Percentiles rank a stretch among this genome's conserved stretches.
phyloP scores from a whole-genome alignment of 306 rosid species.

The Arachis stenosperma region DNA sequence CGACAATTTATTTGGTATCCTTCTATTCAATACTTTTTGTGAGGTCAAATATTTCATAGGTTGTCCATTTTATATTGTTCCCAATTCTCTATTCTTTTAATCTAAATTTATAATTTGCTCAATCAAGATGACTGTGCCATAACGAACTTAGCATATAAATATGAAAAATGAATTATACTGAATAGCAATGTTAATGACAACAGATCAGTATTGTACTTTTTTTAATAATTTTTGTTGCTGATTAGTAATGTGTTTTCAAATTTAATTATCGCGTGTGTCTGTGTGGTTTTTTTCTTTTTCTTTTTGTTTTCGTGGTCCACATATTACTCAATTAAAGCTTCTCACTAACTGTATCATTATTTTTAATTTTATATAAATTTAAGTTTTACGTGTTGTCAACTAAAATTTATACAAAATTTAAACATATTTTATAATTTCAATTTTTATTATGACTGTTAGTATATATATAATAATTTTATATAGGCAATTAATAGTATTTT shows the following conservation, averaged over 20 bases:
- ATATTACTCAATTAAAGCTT: not conserved
- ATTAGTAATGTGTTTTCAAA: not conserved
- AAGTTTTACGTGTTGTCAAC: too few relatives aligned
- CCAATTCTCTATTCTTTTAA: not conserved
- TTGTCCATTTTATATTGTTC: conserved; percentile 17
- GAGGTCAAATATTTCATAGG: conserved; percentile 29
- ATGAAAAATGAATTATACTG: not conserved
- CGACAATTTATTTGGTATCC: conserved; percentile 50
- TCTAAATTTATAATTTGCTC: conserved; percentile 9
- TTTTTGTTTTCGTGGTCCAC: not conserved
- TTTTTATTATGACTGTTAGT: too few relatives aligned
- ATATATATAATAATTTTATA: too few relatives aligned
- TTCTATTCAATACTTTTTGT: conserved; percentile 32
- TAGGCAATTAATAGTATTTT: too few relatives aligned
- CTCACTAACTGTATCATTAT: not conserved
- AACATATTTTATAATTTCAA: too few relatives aligned
- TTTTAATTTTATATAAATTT: too few relatives aligned
- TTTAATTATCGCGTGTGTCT: not conserved
- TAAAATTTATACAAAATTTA: too few relatives aligned
- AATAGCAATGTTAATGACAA: not conserved
- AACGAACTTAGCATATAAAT: conserved; percentile 1
- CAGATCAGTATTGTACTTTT: not conserved
- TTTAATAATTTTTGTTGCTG: not conserved
- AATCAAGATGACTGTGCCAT: conserved; percentile 8
- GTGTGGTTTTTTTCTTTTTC: too few relatives aligned